phyloP scores from a whole-genome alignment of 352 stramenopile species.

The Pythium guiyangense region DNA sequence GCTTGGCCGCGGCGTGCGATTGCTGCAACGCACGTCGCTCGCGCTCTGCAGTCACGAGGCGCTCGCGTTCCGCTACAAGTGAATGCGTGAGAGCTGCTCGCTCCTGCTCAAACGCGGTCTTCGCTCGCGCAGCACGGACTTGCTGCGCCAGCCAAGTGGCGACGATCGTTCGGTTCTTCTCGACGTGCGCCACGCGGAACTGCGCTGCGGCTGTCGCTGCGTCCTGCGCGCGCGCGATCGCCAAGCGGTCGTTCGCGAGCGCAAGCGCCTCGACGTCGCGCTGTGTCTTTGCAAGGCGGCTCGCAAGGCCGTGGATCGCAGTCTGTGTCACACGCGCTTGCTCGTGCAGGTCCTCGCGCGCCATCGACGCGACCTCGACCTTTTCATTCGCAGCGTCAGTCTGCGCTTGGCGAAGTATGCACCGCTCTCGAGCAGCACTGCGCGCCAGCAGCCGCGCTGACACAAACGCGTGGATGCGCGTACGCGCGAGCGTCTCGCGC shows the following conservation, averaged over 20 bases:
- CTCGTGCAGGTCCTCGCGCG: constrained; percentile 28
- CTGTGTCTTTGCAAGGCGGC: constrained; percentile 20
- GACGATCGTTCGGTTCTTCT: constrained; percentile 28
- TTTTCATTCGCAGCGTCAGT: constrained; percentile 23
- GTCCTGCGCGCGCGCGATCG: constrained; percentile 19
- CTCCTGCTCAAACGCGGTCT: neutral
- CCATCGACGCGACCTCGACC: constrained; percentile 33
- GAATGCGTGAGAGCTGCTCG: neutral
- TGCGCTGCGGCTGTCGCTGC: constrained; percentile 1
- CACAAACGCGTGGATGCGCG: constrained; percentile 37
- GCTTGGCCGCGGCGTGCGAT: constrained; percentile 10
- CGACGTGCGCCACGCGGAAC: constrained; percentile 11
- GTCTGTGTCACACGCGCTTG: constrained; percentile 11
- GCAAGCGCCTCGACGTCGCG: constrained; percentile 15
- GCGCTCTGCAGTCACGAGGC: neutral
- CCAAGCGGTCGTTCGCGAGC: constrained; percentile 15
- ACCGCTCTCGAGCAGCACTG: constrained; percentile 14
- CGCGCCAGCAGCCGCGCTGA: constrained; percentile 12
- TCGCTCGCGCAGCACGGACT: constrained; percentile 6
- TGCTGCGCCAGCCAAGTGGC: constrained; percentile 31
- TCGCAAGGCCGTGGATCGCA: constrained; percentile 11
- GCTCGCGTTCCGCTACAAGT: constrained; percentile 3
- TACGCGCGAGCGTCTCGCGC: constrained; percentile 17
- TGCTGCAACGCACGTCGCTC: constrained; percentile 2
- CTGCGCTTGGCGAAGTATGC: constrained; percentile 12